A percentile compares a stretch with the other conserved stretches of the same genome.
Conservation (phyloP, 2,329 filamentous ascomycete species). For the Epichloe coenophiala region DNA sequence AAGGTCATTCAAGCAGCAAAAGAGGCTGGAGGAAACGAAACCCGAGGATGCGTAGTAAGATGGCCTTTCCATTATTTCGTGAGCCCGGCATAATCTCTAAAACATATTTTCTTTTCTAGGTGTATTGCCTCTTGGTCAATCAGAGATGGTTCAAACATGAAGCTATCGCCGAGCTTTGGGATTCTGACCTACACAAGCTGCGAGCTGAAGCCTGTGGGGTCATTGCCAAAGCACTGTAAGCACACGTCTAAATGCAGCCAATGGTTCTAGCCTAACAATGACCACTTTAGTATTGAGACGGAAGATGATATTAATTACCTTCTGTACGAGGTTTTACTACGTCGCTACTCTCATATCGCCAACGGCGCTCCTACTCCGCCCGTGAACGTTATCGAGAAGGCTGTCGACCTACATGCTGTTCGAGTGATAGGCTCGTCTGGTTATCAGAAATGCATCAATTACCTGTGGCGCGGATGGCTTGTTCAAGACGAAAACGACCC, state of each 20-base stretch:
- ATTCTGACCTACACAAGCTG: constrained; percentile 69
- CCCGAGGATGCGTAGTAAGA: constrained; percentile 58
- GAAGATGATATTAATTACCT: constrained; percentile 72
- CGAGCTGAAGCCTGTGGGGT: constrained; percentile 78
- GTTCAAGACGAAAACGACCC: constrained; percentile 92
- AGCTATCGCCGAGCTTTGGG: constrained; percentile 73
- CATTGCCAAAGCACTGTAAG: constrained; percentile 65
- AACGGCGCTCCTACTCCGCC: constrained; percentile 60
- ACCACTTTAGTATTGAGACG: constrained; percentile 53
- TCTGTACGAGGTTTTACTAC: constrained; percentile 68
- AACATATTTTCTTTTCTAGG: constrained; percentile 12
- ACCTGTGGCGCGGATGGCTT: constrained; percentile 91
- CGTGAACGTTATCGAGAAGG: constrained; percentile 81
- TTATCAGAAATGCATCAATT: constrained; percentile 88
- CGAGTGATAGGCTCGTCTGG: constrained; percentile 81
- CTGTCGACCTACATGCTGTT: constrained; percentile 84
- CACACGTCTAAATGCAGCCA: not conserved
- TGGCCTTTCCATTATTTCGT: not conserved
- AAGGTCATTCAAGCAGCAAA: constrained; percentile 69
- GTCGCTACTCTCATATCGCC: constrained; percentile 71
- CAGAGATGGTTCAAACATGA: constrained; percentile 68
- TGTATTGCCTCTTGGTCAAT: constrained; percentile 66
- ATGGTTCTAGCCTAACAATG: not conserved
- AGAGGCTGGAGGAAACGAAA: constrained; percentile 63
- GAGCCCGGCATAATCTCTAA: no score